These are phyloP conservation scores for Phtheirospermum japonicum DNA, from an alignment of 257 asterid genomes.

Conservation along the genomic window DNA sequence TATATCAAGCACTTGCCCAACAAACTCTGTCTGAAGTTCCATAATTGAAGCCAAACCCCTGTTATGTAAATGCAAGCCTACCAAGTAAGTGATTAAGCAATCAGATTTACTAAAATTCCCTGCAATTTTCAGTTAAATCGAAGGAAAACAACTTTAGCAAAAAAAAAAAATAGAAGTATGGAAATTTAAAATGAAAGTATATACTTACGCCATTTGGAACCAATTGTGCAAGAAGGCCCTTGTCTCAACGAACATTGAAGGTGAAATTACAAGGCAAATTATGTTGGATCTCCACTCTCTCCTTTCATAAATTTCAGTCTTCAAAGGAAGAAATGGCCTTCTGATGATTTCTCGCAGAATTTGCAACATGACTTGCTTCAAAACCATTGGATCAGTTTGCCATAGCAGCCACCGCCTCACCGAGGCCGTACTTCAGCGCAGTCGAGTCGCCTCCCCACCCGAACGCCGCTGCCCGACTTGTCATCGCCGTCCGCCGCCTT, in stretches of 20 bases:
- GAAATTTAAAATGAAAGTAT: too few relatives aligned
- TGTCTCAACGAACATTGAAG: slow-evolving; percentile 62
- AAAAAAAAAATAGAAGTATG: slow-evolving; percentile 4
- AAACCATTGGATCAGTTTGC: slow-evolving; percentile 60
- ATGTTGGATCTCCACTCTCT: slow-evolving; percentile 61
- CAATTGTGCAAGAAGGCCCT: slow-evolving; percentile 69
- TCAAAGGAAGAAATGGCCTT: slow-evolving; percentile 56
- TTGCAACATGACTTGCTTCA: slow-evolving; percentile 56
- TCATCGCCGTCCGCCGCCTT: too few relatives aligned
- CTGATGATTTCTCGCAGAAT: slow-evolving; percentile 47
- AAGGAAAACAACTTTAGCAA: slow-evolving; percentile 8
- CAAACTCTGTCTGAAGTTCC: too few relatives aligned
- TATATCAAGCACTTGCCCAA: too few relatives aligned
- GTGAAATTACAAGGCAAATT: slow-evolving; percentile 60
- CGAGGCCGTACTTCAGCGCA: too few relatives aligned
- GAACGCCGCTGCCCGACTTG: too few relatives aligned
- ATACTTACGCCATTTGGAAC: too few relatives aligned
- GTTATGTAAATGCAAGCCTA: slow-evolving; percentile 48
- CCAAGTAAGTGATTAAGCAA: slow-evolving; percentile 35
- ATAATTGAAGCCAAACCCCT: too few relatives aligned
- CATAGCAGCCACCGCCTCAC: slow-evolving; percentile 69
- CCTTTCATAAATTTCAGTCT: slow-evolving; percentile 50
- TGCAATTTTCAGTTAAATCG: slow-evolving; percentile 8
- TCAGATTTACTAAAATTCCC: slow-evolving; percentile 23
- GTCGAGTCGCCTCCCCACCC: too few relatives aligned